Evolutionary conservation across 306 rosid species (phyloP), one percentile per base, ranked within the genome.

Genomic region (Crataegus laevigata): DNA sequence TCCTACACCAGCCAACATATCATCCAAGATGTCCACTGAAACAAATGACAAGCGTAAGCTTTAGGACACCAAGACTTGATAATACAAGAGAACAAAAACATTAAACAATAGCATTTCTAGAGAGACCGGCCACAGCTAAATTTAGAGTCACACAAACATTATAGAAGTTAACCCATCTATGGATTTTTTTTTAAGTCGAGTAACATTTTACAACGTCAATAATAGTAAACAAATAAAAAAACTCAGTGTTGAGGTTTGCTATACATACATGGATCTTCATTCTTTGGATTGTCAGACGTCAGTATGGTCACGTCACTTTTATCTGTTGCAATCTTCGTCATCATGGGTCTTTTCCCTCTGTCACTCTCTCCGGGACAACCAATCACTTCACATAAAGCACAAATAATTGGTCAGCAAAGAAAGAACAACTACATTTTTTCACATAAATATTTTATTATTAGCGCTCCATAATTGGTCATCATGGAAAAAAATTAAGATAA

Each of bases 1-100:
- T 86, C 99, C 97, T 71, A 92, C 85, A 43, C 99, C 97, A 68
- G 96, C 87, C 86, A 94, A 82, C 99, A 94, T 92, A 83, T 92
- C 97, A 80, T 94, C 99, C 91, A 92, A 89, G 71, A 92, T 87
- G 74, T 92, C 97, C 96, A 94, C 96, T 90, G 89, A 75, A 67
- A 40, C 80, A 62, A 69, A 82, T 29, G 76, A 5, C 64, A 70
- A 7, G 32, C 66, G 74, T 73, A 75, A 79, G 70, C 69, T 45
- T 81, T 75, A 82, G 54, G 66, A 80, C 69, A 76, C 28, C 13
- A 10, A 68, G 25, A 57, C 17, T 77, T 79, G 29, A 67, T 73
- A 15, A 32, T 51, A 57, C 72, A 60, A 67, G 32, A 50, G 14
- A 66, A 73, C 24, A 26, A 54, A 73, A 45, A 52, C 51, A 34